Evolutionary conservation across 441 rosid species (phyloP), one percentile per base, ranked within the genome.

Genomic region (Mallotus repandus): DNA sequence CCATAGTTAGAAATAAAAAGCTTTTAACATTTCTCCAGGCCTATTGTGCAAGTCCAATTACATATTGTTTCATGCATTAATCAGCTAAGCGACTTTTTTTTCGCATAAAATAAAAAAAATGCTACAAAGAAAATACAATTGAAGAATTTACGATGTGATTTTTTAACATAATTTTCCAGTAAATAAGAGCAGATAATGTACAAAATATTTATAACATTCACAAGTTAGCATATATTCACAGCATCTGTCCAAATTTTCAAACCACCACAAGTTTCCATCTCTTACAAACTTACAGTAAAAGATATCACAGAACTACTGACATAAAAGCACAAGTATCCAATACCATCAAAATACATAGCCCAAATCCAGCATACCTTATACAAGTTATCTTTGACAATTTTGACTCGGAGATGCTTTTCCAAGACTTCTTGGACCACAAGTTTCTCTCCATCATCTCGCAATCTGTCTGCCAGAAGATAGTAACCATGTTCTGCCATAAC

Each of bases 401-500:
- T 83, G 75, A 90, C 83, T 1, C 88, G 90, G 63, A 92, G 90
- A 81, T 82, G 89, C 81, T 78, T 90, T 81, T 89, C 92, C 75
- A 96, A 79, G 78, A 90, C 88, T 77, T 89, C 88, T 84, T 87
- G 93, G 70, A 96, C 99, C 68, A 92, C 89, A 68, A 70, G 66
- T 80, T 86, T 96, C 89, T 96, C 99, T 71, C 79, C 83, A 41
- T 91, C 96, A 78, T 92, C 93, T 64, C 99, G 94, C 74, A 96
- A 81, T 85, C 98, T 94, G 80, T 96, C 98, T 32, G 98, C 98
- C 82, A 96, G 81, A 74, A 96, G 87, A 80, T 92, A 92, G 84
- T 89, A 96, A 64, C 99, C 99, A 76, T 96, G 97, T 81, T 89
- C 88, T 46, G 98, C 98, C 82, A 94, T 86, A 76, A 88, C 96